A percentile compares a stretch with the other conserved stretches of the same genome.
Evolutionary conservation across 192 early-diverging fungal species (phyloP).

Genomic region (Mortierella antarctica): DNA sequence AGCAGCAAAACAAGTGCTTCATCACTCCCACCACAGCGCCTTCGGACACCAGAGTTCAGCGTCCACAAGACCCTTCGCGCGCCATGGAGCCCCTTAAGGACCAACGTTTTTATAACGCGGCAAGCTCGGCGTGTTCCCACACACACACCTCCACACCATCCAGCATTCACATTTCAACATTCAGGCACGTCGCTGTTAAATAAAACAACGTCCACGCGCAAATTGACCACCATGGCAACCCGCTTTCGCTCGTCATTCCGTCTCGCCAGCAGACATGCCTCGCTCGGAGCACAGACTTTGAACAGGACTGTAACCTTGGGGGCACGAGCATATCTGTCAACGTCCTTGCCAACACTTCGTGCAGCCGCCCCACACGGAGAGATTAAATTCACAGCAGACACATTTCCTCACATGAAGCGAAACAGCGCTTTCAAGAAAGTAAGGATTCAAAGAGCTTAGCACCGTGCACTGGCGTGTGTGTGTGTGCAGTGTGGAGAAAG

Average conservation of each 20-base stretch:
- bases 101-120: no score
- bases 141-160: background rate
- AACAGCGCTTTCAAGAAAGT: constrained; percentile 58
- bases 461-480: no score
- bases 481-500: background rate
- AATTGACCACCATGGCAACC: background rate
- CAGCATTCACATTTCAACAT: background rate
- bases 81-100: no score
- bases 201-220: background rate
- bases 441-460: background rate
- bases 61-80: background rate
- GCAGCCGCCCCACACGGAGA: constrained; percentile 9
- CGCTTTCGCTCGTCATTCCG: constrained; percentile 7
- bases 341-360: background rate
- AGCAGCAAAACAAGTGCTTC: background rate
- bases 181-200: no score
- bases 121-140: background rate
- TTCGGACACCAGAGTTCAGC: background rate
- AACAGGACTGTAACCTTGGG: background rate
- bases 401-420: constrained; percentile 53
- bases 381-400: constrained; percentile 53
- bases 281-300: background rate
- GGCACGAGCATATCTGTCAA: constrained; percentile 8
- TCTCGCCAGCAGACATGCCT: background rate
- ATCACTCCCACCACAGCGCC: background rate